Base-by-base conservation (phyloP, 2,329 filamentous ascomycete genomes). In the Scedosporium aurantiacum region DNA sequence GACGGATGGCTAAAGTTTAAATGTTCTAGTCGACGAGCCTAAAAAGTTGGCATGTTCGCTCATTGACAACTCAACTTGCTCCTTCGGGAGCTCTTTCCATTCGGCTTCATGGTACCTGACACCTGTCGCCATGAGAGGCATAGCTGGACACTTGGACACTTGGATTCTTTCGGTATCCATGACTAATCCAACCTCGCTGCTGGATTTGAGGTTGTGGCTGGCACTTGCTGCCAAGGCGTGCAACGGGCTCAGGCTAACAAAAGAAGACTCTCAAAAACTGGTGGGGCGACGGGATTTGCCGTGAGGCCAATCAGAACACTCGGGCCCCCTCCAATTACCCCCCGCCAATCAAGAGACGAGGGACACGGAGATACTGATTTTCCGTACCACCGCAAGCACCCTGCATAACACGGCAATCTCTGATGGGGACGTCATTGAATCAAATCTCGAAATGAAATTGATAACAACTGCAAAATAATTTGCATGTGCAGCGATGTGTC, bases 341-440 rank as follows among this genome's bases (percentile, higher is more conserved):
- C 50, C 6, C 12, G 12, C 50, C 50, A 54, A 54, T 54, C 6
- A 23, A 14, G 18, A 23, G 12, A 4, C 50, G 18, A 28, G 50
- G 50, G 23, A 54, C 7, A 27, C 23, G 50, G 50, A 54, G 2
- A 27, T 23, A 8, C 12, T 21, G 23, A 23, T 54, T 27, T 54
- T 54, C 50, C 50, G 50, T 21, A 7, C 50, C 23, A 18, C 12
- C 12, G 6, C 50, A 54, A 23, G 21, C 18, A 54, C 6, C 18
- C 12, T 54, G 50, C 50, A 54, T 54, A 54, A 54, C 12, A 54
- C 23, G 23, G 50, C 50, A 54, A 54, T 54, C 12, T 27, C 50
- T 54, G 18, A 54, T 54, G 50, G 50, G 50, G 50, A 54, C 50
- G 50, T 54, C 50, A 54, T 54, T 54, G 50, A 54, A 54, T 54